Conservation (phyloP, 352 stramenopile species). For the Phytophthora tubulina region DNA sequence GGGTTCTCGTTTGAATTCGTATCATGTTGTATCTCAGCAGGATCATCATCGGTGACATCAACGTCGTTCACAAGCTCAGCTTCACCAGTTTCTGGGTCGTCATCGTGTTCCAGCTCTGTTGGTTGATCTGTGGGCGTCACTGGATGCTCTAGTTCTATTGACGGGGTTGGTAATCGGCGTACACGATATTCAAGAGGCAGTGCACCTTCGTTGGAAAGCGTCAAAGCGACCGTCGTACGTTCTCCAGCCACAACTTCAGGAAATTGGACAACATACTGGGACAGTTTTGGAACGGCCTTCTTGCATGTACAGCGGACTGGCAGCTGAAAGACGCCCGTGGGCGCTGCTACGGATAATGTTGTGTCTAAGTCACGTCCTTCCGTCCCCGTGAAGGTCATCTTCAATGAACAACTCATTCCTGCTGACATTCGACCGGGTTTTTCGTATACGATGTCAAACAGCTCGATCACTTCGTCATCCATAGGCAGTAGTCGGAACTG, state of each 20-base stretch:
- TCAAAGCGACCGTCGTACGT: conserved; percentile 56
- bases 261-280: conserved; percentile 57
- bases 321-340: conserved; percentile 84
- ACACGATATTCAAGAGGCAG: conserved; percentile 67
- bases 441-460: conserved; percentile 91
- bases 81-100: not conserved
- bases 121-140: not conserved
- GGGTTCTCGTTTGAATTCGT: conserved; percentile 3
- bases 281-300: conserved; percentile 78
- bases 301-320: conserved; percentile 87
- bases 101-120: not conserved
- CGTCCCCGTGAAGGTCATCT: conserved; percentile 74
- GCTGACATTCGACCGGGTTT: conserved; percentile 92
- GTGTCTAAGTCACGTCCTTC: conserved; percentile 76
- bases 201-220: conserved; percentile 79
- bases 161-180: not conserved
- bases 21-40: not conserved
- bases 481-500: conserved; percentile 89
- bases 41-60: not conserved
- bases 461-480: conserved; percentile 74
- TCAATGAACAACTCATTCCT: conserved; percentile 81
- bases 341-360: conserved; percentile 67
- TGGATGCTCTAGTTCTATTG: not conserved
- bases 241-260: conserved; percentile 85
- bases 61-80: not conserved